Conservation (phyloP, 345 rosid genomes). For the Clarkia xantiana region DNA sequence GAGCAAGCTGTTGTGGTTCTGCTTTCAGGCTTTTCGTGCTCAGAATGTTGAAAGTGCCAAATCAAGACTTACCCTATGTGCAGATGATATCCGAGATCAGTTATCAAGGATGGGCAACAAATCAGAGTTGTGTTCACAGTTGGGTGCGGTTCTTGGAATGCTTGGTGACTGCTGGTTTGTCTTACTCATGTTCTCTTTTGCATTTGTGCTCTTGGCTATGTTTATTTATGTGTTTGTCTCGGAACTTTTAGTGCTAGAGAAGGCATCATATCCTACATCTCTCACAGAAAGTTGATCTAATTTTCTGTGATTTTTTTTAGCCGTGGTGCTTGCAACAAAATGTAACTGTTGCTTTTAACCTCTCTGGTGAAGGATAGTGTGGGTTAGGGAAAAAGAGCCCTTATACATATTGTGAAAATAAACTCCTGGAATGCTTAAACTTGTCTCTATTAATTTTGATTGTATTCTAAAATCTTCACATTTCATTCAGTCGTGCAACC, state of each 20-base stretch:
- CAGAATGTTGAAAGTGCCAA: conserved; percentile 85
- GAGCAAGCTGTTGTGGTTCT: background rate
- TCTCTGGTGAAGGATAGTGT: no score
- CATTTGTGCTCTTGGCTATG: background rate
- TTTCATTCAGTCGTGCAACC: conserved; percentile 65
- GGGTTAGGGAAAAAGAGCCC: no score
- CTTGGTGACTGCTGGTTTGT: conserved; percentile 95
- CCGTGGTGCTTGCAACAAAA: no score
- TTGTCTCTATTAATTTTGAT: background rate
- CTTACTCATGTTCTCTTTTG: conserved; percentile 9
- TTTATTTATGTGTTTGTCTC: background rate
- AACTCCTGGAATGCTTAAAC: background rate
- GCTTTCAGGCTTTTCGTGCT: conserved; percentile 61
- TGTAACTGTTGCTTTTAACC: no score
- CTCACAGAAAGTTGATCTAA: no score
- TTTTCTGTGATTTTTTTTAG: no score
- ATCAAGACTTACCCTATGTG: conserved; percentile 68
- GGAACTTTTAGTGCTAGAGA: no score
- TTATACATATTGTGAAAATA: no score
- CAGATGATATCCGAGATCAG: conserved; percentile 71
- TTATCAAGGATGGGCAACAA: conserved; percentile 56
- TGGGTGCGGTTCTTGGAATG: conserved; percentile 97
- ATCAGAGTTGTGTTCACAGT: conserved; percentile 87
- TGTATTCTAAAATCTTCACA: background rate
- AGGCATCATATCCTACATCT: no score